Evolutionary conservation across 1,284 basidiomycete species (phyloP), one percentile per base, ranked within the genome.

Genomic region (Singerocomus inundabilis): DNA sequence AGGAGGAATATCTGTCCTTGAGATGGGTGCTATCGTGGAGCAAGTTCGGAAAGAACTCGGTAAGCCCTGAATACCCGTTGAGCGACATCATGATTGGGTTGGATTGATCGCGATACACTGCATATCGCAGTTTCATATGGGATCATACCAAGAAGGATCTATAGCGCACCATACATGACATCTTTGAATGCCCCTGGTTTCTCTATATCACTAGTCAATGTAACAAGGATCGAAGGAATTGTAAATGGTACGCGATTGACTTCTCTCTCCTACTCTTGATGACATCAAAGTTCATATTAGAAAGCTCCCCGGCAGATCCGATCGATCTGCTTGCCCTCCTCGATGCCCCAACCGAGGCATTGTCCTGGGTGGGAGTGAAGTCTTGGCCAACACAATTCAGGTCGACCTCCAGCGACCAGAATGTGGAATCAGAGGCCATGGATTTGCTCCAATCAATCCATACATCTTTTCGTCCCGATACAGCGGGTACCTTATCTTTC

Each of bases 1-100:
- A 15, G 78, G 80, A 39, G 80, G 80, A 3, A 70, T 81, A 59
- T 78, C 75, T 24, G 70, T 72, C 57, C 63, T 82, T 32, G 79
- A 82, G 60, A 75, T 81, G 69, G 71, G 74, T 26, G 77, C 78
- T 15, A 54, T 80, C 16, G 60, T 75, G 18, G 71, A 75, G 35
- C 76, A 76, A 44, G 64, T 72, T 16, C 52, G 72, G 24, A 57
- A 46, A 26, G 71, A 74, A 53, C 67, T 82, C 32, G 67, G 77
- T 75, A 57, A 58, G 71, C 38, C 4, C 16, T 25, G 9, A 30
- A 13, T 21, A 26, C 28, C 16, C 25, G 26, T 16, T 28, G 28
- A 12, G 26, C 15, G 5, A 50, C 16, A 21, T 13, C 10, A 7
- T 12, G 18, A n/a, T 28, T 9, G 2, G 9, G 24, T 18, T 24